These are phyloP conservation scores for Oemleria cerasiformis DNA, from an alignment of 306 rosid species.

Conservation along the genomic window DNA sequence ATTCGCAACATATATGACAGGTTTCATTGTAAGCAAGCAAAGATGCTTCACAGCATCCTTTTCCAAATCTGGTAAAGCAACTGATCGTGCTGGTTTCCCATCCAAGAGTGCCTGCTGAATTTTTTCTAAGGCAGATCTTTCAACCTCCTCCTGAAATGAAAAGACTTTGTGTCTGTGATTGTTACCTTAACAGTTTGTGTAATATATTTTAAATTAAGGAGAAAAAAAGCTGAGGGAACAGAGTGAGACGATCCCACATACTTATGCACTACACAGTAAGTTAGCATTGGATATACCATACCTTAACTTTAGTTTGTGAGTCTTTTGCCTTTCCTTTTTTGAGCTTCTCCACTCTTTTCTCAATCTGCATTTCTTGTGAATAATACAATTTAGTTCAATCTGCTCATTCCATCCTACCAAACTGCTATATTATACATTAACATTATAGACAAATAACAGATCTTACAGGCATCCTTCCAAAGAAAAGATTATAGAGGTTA, in stretches of 20 bases:
- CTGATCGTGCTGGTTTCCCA: conserved; percentile 96
- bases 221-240: conserved; percentile 1
- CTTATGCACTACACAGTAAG: conserved; percentile 4
- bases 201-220: not conserved
- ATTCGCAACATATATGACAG: conserved; percentile 82
- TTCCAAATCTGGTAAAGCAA: conserved; percentile 70
- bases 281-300: conserved; percentile 13
- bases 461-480: not conserved
- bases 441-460: not conserved
- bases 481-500: not conserved
- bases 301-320: conserved; percentile 85
- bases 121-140: conserved; percentile 77
- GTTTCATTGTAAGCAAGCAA: conserved; percentile 93
- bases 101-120: conserved; percentile 75
- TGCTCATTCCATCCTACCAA: conserved; percentile 32
- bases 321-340: conserved; percentile 84
- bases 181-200: not conserved
- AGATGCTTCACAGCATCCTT: conserved; percentile 74
- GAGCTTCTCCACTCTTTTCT: conserved; percentile 86
- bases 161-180: not conserved
- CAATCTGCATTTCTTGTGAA: conserved; percentile 86
- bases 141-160: conserved; percentile 76
- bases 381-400: conserved; percentile 48
- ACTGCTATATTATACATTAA: not conserved
- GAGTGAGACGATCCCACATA: not conserved